phyloP scores from a whole-genome alignment of 495 filamentous ascomycete species.

The Neurospora cerealis region DNA sequence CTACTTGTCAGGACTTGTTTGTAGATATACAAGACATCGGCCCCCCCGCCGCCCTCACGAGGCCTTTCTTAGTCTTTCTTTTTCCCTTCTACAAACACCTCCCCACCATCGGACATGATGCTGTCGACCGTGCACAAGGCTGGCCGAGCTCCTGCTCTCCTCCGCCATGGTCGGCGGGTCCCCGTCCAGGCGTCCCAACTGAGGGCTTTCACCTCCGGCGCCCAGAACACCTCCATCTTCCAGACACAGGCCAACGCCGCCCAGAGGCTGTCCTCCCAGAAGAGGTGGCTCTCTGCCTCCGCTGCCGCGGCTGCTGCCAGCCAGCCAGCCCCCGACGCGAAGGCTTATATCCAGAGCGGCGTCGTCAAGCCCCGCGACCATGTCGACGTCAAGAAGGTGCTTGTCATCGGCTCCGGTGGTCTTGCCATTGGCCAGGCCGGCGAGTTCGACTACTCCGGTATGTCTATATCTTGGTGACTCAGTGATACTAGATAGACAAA shows the following conservation, averaged over 20 bases:
- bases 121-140: slow-evolving; percentile 33
- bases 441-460: slow-evolving; percentile 98
- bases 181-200: slow-evolving; percentile 23
- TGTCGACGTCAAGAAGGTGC: slow-evolving; percentile 95
- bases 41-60: neutral
- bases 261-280: slow-evolving; percentile 17
- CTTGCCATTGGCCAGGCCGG: slow-evolving; percentile 97
- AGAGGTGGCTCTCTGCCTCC: slow-evolving; percentile 31
- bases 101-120: slow-evolving; percentile 15
- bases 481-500: neutral
- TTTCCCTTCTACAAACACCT: neutral
- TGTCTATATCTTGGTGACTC: slow-evolving; percentile 13
- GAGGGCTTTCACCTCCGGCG: slow-evolving; percentile 26
- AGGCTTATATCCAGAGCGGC: slow-evolving; percentile 82
- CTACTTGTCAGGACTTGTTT: slow-evolving; percentile 2
- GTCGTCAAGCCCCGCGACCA: slow-evolving; percentile 63
- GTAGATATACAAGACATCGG: slow-evolving; percentile 1
- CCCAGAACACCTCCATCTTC: slow-evolving; percentile 20
- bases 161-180: slow-evolving; percentile 39
- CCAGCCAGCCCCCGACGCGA: slow-evolving; percentile 68
- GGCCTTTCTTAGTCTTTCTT: neutral
- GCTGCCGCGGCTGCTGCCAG: slow-evolving; percentile 20
- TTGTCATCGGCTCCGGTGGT: slow-evolving; percentile 91
- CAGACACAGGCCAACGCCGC: slow-evolving; percentile 18
- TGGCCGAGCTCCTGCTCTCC: slow-evolving; percentile 37